Conservation (phyloP, 2,329 filamentous ascomycete species). For the Arachnopeziza araneosa region DNA sequence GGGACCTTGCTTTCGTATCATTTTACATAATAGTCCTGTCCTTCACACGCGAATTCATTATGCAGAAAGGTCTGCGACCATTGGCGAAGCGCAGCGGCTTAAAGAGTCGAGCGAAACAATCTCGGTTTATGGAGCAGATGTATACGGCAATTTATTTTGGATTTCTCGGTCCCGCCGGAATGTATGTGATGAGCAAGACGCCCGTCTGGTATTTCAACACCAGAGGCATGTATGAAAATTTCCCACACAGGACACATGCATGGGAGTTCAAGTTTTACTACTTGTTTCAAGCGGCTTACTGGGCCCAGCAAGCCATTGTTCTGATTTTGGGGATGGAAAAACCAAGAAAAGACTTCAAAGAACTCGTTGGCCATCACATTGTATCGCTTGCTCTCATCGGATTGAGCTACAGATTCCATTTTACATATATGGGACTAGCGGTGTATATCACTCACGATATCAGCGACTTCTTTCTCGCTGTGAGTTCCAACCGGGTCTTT, state of each 20-base stretch:
- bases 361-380: slow-evolving; percentile 86
- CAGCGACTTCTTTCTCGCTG: slow-evolving; percentile 90
- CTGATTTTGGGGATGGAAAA: slow-evolving; percentile 84
- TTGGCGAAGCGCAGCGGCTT: slow-evolving; percentile 67
- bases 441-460: slow-evolving; percentile 95
- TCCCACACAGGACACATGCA: slow-evolving; percentile 77
- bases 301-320: slow-evolving; percentile 90
- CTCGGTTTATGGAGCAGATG: slow-evolving; percentile 91
- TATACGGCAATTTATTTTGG: slow-evolving; percentile 92
- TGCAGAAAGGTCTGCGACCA: slow-evolving; percentile 82
- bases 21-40: slow-evolving; percentile 89
- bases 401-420: slow-evolving; percentile 91
- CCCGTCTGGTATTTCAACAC: slow-evolving; percentile 97
- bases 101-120: slow-evolving; percentile 68
- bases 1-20: slow-evolving; percentile 78
- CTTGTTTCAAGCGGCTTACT: slow-evolving; percentile 89
- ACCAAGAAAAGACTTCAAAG: slow-evolving; percentile 90
- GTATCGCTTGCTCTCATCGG: slow-evolving; percentile 80
- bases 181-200: slow-evolving; percentile 89
- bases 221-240: slow-evolving; percentile 80
- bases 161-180: slow-evolving; percentile 72
- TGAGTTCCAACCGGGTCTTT: slow-evolving; percentile 41
- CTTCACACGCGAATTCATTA: slow-evolving; percentile 92
- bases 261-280: slow-evolving; percentile 92
- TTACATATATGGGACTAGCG: slow-evolving; percentile 88